Conservation (phyloP, 2,329 filamentous ascomycete genomes). For the Gnomoniopsis smithogilvyi region DNA sequence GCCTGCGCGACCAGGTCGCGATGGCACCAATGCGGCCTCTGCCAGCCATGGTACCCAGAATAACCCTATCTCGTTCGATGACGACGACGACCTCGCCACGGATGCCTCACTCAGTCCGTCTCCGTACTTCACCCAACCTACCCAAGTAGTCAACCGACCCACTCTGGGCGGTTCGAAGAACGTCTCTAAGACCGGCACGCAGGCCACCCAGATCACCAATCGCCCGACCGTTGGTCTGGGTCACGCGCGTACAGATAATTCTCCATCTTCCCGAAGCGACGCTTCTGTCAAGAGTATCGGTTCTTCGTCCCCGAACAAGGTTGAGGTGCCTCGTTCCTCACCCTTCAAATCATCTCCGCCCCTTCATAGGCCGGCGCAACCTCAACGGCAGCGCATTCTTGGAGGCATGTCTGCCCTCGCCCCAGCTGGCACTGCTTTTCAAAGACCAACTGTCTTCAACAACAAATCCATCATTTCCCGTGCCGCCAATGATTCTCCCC, state of each 20-base stretch:
- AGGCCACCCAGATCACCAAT: constrained; percentile 45
- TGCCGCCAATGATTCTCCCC: neutral
- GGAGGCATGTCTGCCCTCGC: constrained; percentile 61
- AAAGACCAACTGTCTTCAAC: constrained; percentile 28
- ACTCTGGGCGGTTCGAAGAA: constrained; percentile 18
- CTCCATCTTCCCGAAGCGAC: neutral
- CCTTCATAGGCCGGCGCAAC: constrained; percentile 21
- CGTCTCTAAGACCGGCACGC: constrained; percentile 42
- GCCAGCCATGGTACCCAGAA: constrained; percentile 1
- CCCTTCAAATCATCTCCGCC: constrained; percentile 52
- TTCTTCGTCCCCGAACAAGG: constrained; percentile 42
- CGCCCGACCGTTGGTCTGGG: constrained; percentile 31
- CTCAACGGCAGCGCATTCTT: constrained; percentile 36
- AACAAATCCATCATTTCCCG: constrained; percentile 21
- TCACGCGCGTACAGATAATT: neutral
- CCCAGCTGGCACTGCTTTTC: constrained; percentile 63
- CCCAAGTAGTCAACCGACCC: constrained; percentile 18
- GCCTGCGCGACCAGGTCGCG: neutral
- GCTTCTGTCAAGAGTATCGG: constrained; percentile 27
- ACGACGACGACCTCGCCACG: constrained; percentile 7
- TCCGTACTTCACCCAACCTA: constrained; percentile 39
- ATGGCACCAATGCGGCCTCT: neutral
- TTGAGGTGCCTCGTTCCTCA: constrained; percentile 90
- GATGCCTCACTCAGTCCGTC: constrained; percentile 26
- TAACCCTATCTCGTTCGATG: constrained; percentile 7